These are phyloP conservation scores for Exserohilum turcica DNA, from an alignment of 2,329 filamentous ascomycete genomes.

Conservation along the genomic window DNA sequence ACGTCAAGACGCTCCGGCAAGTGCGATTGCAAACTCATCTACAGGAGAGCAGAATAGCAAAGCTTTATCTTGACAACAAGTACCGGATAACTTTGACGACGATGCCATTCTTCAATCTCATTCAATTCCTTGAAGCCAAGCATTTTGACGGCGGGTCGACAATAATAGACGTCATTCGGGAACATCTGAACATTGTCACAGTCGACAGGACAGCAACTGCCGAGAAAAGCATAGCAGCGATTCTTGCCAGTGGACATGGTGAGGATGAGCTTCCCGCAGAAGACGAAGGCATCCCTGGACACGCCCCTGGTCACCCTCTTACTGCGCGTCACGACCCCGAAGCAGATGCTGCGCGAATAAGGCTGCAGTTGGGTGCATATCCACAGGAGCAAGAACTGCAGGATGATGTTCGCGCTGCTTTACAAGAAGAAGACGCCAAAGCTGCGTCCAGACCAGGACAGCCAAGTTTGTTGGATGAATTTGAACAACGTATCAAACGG, in stretches of 20 bases:
- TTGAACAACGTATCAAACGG: constrained; percentile 84
- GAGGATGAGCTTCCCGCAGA: constrained; percentile 64
- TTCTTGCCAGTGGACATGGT: constrained; percentile 61
- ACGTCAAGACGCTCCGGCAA: constrained; percentile 74
- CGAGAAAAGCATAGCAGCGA: constrained; percentile 64
- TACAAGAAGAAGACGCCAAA: constrained; percentile 82
- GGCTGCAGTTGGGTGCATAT: constrained; percentile 77
- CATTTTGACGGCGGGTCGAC: constrained; percentile 78
- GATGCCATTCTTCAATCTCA: constrained; percentile 78
- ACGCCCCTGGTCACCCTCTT: constrained; percentile 67
- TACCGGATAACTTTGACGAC: constrained; percentile 90
- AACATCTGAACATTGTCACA: constrained; percentile 63
- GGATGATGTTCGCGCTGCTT: constrained; percentile 82
- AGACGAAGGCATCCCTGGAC: constrained; percentile 71
- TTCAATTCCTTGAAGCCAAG: constrained; percentile 89
- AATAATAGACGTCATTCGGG: constrained; percentile 73
- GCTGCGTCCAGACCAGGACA: constrained; percentile 74
- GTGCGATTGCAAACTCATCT: constrained; percentile 80
- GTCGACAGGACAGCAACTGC: constrained; percentile 61
- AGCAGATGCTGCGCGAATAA: constrained; percentile 56
- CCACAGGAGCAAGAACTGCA: constrained; percentile 83
- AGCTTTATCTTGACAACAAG: constrained; percentile 82
- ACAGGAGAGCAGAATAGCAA: constrained; percentile 74
- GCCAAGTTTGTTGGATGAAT: constrained; percentile 80
- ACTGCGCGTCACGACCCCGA: constrained; percentile 63